phyloP scores from a whole-genome alignment of 2,329 filamentous ascomycete genomes.

The Rhinocladiella similis region DNA sequence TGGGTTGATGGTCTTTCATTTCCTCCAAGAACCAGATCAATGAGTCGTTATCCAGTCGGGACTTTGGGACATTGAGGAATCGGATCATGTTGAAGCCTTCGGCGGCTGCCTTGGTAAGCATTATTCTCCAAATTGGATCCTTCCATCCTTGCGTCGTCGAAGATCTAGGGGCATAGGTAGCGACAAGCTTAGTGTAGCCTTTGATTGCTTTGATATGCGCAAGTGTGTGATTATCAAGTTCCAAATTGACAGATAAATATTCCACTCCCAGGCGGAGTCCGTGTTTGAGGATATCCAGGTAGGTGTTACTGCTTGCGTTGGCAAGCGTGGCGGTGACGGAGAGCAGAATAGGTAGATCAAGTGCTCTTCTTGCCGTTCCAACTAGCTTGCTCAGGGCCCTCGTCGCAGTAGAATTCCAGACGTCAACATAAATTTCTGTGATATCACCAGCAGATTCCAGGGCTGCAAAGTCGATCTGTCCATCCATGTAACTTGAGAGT shows the following conservation, averaged over 20 bases:
- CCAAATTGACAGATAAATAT: slow-evolving; percentile 41
- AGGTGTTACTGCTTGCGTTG: slow-evolving; percentile 22
- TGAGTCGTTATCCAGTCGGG: slow-evolving; percentile 40
- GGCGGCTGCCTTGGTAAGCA: slow-evolving; percentile 36
- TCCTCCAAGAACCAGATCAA: slow-evolving; percentile 40
- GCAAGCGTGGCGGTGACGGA: slow-evolving; percentile 12
- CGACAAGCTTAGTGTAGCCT: slow-evolving; percentile 44
- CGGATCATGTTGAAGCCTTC: slow-evolving; percentile 42
- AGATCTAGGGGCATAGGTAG: slow-evolving; percentile 31
- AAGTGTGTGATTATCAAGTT: slow-evolving; percentile 34
- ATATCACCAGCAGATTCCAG: slow-evolving; percentile 61
- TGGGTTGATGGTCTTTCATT: slow-evolving; percentile 34
- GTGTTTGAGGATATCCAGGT: slow-evolving; percentile 41
- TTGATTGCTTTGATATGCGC: slow-evolving; percentile 32
- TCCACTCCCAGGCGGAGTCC: slow-evolving; percentile 43
- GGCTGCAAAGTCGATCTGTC: slow-evolving; percentile 47
- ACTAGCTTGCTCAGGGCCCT: slow-evolving; percentile 57
- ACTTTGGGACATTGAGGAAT: slow-evolving; percentile 36
- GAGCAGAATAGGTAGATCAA: slow-evolving; percentile 52
- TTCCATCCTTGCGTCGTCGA: slow-evolving; percentile 16
- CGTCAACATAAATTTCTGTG: slow-evolving; percentile 61
- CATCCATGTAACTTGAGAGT: slow-evolving; percentile 37
- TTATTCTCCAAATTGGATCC: slow-evolving; percentile 10
- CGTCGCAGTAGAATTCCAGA: slow-evolving; percentile 53
- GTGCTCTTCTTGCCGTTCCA: slow-evolving; percentile 56